Evolutionary conservation across 1,139 yeast species (phyloP).

Genomic region (Taphrina deformans): DNA sequence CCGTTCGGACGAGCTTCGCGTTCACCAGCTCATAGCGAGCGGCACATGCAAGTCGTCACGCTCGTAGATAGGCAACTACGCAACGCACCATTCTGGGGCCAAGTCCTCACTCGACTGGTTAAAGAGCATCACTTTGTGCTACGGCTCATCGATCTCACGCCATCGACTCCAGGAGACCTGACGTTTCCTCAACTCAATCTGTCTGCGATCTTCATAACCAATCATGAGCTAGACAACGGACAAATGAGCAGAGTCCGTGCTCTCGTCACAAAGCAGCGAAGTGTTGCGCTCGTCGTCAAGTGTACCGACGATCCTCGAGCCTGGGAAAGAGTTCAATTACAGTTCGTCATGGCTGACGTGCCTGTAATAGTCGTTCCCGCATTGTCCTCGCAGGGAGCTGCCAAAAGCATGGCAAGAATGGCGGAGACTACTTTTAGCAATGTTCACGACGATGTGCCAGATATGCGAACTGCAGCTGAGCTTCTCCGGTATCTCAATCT

Average conservation of each 20-base stretch:
- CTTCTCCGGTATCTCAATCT: not conserved
- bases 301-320: not conserved
- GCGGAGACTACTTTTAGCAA: not conserved
- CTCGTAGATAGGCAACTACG: not conserved
- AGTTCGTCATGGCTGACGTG: not conserved
- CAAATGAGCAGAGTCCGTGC: not conserved
- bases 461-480: not conserved
- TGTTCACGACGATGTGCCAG: not conserved
- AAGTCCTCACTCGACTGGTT: not conserved
- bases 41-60: not conserved
- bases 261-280: not conserved
- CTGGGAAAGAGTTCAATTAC: not conserved
- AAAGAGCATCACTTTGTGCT: not conserved
- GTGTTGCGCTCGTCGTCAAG: not conserved
- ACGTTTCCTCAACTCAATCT: constrained; percentile 3
- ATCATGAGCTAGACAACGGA: not conserved
- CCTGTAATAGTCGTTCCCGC: not conserved
- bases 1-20: no score
- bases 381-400: not conserved
- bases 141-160: constrained; percentile 1
- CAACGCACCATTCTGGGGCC: constrained; percentile 19
- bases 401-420: not conserved
- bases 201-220: not conserved
- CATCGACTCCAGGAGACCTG: constrained; percentile 16
- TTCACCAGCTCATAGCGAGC: no score